Conservation (phyloP, 805 yeast species). For the Suhomyces emberorum region DNA sequence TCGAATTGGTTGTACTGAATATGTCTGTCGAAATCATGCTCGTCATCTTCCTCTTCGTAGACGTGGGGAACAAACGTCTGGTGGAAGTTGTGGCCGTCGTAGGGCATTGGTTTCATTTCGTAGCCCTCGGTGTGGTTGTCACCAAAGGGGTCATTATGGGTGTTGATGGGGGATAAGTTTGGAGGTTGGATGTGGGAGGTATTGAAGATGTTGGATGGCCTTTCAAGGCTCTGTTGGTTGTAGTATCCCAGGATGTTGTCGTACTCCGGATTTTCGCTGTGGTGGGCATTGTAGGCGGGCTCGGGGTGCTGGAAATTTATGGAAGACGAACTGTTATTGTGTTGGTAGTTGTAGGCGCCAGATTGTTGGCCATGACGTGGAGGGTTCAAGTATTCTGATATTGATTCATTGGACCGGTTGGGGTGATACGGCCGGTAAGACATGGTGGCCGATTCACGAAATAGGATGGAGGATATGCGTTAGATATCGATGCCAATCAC, state of each 20-base stretch:
- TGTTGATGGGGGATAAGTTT: constrained; percentile 15
- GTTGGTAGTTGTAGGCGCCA: constrained; percentile 13
- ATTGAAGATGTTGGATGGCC: constrained; percentile 27
- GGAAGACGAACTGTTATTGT: constrained; percentile 14
- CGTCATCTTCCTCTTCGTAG: constrained; percentile 39
- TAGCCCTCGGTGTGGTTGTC: constrained; percentile 8
- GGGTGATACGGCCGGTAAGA: constrained; percentile 2
- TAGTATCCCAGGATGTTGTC: constrained; percentile 22
- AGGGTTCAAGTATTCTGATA: constrained; percentile 14
- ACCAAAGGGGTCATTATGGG: constrained; percentile 13
- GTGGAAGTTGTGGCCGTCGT: constrained; percentile 14
- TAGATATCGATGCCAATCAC: too few species aligned
- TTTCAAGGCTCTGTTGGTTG: constrained; percentile 15
- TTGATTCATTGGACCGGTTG: constrained; percentile 9
- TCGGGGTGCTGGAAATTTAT: constrained; percentile 29
- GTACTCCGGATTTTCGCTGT: constrained; percentile 9
- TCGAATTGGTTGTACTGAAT: constrained; percentile 38
- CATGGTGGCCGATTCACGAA: too few species aligned
- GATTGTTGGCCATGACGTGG: constrained; percentile 13
- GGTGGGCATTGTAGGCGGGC: constrained; percentile 14
- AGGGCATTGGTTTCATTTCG: constrained; percentile 12
- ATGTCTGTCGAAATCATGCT: constrained; percentile 35
- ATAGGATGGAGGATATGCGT: too few species aligned
- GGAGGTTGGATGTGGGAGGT: constrained; percentile 16
- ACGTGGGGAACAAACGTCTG: constrained; percentile 43